Evolutionary conservation across 2,329 filamentous ascomycete genomes (phyloP).

Genomic region (Fusarium sp.): DNA sequence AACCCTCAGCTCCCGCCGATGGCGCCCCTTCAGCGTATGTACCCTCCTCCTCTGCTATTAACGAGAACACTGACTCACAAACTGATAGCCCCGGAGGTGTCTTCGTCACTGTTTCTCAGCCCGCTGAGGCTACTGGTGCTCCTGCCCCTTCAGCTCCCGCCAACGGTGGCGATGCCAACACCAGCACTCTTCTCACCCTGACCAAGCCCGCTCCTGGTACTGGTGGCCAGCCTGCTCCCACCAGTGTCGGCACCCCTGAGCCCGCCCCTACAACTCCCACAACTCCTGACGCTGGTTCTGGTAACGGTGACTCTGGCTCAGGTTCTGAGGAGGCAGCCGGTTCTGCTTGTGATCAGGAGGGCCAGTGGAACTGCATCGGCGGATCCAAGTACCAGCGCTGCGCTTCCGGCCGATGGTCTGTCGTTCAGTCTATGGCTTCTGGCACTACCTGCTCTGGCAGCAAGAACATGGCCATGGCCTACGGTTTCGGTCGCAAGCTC

Average conservation of each 20-base stretch:
- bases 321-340: slow-evolving; percentile 55
- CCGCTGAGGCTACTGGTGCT: slow-evolving; percentile 44
- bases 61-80: slow-evolving; percentile 34
- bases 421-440: slow-evolving; percentile 63
- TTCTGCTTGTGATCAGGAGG: slow-evolving; percentile 66
- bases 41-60: slow-evolving; percentile 16
- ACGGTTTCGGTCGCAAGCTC: slow-evolving; percentile 40
- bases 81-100: slow-evolving; percentile 60
- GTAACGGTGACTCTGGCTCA: slow-evolving; percentile 32
- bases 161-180: slow-evolving; percentile 15
- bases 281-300: slow-evolving; percentile 40
- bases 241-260: slow-evolving; percentile 28
- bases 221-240: slow-evolving; percentile 27
- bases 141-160: slow-evolving; percentile 41
- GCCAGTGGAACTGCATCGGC: slow-evolving; percentile 71
- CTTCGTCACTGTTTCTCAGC: slow-evolving; percentile 56
- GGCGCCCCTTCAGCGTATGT: slow-evolving; percentile 49
- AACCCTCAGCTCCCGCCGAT: slow-evolving; percentile 42
- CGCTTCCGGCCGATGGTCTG: slow-evolving; percentile 70
- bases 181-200: slow-evolving; percentile 45
- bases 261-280: slow-evolving; percentile 31
- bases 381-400: slow-evolving; percentile 73
- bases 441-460: slow-evolving; percentile 66
- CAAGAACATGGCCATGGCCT: slow-evolving; percentile 45
- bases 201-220: slow-evolving; percentile 43